Evolutionary conservation across 2,329 filamentous ascomycete genomes (phyloP), one percentile per base, ranked within the genome.

Genomic region (Myriosclerotinia curreyana): DNA sequence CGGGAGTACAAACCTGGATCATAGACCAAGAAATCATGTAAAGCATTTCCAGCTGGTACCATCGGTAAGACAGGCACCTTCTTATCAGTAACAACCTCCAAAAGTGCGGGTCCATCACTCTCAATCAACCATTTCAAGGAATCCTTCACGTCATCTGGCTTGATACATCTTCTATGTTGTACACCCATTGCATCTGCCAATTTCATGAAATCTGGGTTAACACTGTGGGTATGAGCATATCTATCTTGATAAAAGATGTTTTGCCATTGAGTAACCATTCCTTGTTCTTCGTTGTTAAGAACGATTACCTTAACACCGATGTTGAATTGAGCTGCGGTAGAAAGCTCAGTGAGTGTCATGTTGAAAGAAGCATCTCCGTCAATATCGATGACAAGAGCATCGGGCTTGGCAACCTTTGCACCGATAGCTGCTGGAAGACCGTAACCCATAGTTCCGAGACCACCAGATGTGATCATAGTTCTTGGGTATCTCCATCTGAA

Each of bases 251-350:
- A 98, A 80, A 98, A 98, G 69, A 98, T 86, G 72, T 92, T 93
- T 79, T 98, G 94, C 94, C 94, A 98, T 80, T 97, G 94, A 1
- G 93, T 97, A 51, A 98, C 93, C 94, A 98, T 98, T 62, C 94
- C 94, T 79, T 97, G 94, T 79, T 98, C 92, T 77, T 96, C 92
- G 77, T 96, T 99, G 82, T 98, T 98, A 64, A 99, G 78, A 34
- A 98, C 83, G 71, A 98, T 92, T 66, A 98, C 84, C 84, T 98
- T 98, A 77, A 96, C 88, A 69, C 91, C 93, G 76, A 98, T 97
- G 80, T 95, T 91, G 82, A 98, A 98, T 79, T 99, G 93, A 11
- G 90, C 86, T 50, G 93, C 93, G 1, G 94, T 97, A 53, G 90
- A 91, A 61, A 99, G 86, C 80, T 99, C 95, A 1, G 94, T 97